Evolutionary conservation across 805 yeast genomes (phyloP), one percentile per base, ranked within the genome.

Genomic region (Lachancea sp.): DNA sequence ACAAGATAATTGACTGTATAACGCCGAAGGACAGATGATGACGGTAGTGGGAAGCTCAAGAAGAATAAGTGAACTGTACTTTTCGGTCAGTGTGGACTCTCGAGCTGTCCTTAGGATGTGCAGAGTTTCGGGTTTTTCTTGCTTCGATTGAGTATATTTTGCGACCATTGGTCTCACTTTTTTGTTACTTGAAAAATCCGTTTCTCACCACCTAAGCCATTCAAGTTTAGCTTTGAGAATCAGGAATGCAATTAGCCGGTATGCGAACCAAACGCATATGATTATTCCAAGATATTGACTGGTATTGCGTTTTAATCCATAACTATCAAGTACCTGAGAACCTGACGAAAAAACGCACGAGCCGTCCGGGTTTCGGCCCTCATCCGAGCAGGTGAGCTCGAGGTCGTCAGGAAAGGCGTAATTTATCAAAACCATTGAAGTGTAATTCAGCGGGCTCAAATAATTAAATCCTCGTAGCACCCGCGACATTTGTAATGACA

Each of bases 371-470:
- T 52, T 47, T 12, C 56, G 63, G 12, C 69, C 70, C 15, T 66
- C 71, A 31, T 65, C 70, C 9, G 59, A 56, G 62, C 95, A 85
- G 0, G 70, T 59, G 36, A 85, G 74, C 2, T 55, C 57, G 49
- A 78, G 73, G 27, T 70, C 74, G 22, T 57, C 50, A 3, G 72
- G 71, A 48, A 86, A 80, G 1, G 79, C 83, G 47, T 79, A 55
- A 51, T 82, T 77, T n/a, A 81, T 74, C 38, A 79, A 59, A 1
- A 78, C 66, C 52, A 79, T 74, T 10, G 82, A 82, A 2, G 81
- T 81, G 57, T 84, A 88, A 55, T 82, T 83, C 51, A 84, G 61
- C 2, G 96, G 96, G 42, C 82, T 82, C n/a, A 84, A 54, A 63
- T 79, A 88, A 62, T 86, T 87, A 58, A 85, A 64, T 0, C 81